Conservation (phyloP, 176 grass and related monocot species). For the Bonia amplexicaulis region DNA sequence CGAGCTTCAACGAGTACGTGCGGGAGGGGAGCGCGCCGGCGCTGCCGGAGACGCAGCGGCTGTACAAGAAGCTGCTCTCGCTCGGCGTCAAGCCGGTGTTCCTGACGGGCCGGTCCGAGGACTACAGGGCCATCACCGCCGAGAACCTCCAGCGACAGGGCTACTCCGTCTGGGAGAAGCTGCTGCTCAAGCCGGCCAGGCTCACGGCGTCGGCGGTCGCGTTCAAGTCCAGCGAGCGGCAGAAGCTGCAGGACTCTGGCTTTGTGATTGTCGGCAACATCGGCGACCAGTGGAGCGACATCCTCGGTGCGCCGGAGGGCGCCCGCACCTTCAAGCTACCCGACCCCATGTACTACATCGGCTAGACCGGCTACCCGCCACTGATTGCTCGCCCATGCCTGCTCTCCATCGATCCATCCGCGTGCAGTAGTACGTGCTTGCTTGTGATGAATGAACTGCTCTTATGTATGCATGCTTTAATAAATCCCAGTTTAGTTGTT, state of each 20-base stretch:
- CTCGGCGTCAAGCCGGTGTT: slow-evolving; percentile 52
- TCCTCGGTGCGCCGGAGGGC: slow-evolving; percentile 25
- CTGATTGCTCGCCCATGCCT: not conserved
- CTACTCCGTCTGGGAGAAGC: slow-evolving; percentile 26
- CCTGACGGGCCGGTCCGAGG: slow-evolving; percentile 42
- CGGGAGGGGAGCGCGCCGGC: slow-evolving; percentile 18
- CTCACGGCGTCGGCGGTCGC: not conserved
- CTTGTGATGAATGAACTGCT: not conserved
- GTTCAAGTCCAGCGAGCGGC: slow-evolving; percentile 41
- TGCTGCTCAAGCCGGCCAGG: slow-evolving; percentile 37
- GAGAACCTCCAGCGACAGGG: slow-evolving; percentile 22
- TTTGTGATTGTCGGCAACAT: slow-evolving; percentile 43
- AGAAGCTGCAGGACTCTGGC: slow-evolving; percentile 31
- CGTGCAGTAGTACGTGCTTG: not conserved
- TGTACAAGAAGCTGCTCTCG: slow-evolving; percentile 32
- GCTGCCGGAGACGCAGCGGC: slow-evolving; percentile 34
- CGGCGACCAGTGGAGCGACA: slow-evolving; percentile 63
- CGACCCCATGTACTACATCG: slow-evolving; percentile 47
- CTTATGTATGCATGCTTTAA: no score
- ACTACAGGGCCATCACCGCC: slow-evolving; percentile 15
- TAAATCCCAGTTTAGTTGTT: not conserved
- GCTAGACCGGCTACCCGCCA: not conserved
- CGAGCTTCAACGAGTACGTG: slow-evolving; percentile 36
- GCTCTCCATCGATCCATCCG: not conserved
- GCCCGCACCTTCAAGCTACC: slow-evolving; percentile 52